These are phyloP conservation scores for Lasiodiplodia theobromae DNA, from an alignment of 2,329 filamentous ascomycete species.

Conservation along the genomic window DNA sequence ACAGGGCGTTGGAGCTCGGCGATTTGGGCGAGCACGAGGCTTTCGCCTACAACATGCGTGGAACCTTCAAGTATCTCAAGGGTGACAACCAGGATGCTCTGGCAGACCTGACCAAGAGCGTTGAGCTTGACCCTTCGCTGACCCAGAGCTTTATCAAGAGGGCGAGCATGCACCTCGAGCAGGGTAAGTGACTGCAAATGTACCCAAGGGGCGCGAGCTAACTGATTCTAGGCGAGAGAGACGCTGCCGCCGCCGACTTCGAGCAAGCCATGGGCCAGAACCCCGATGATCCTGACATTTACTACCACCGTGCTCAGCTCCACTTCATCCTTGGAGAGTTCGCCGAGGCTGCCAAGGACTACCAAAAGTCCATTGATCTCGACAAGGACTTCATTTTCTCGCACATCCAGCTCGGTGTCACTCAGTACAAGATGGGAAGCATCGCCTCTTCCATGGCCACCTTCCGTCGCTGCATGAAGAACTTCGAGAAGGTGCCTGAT, in stretches of 20 bases:
- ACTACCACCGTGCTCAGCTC: slow-evolving; percentile 97
- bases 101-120: slow-evolving; percentile 86
- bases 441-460: slow-evolving; percentile 98
- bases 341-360: slow-evolving; percentile 92
- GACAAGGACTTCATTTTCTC: slow-evolving; percentile 98
- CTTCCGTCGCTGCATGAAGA: slow-evolving; percentile 97
- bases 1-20: slow-evolving; percentile 83
- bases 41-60: slow-evolving; percentile 93
- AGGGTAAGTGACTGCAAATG: slow-evolving; percentile 63
- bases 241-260: slow-evolving; percentile 88
- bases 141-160: slow-evolving; percentile 99
- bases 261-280: slow-evolving; percentile 85
- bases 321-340: slow-evolving; percentile 98
- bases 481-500: slow-evolving; percentile 94
- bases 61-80: slow-evolving; percentile 91
- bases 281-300: slow-evolving; percentile 91
- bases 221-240: slow-evolving; percentile 69
- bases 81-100: slow-evolving; percentile 87
- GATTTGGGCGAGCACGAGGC: slow-evolving; percentile 85
- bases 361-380: slow-evolving; percentile 98
- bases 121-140: slow-evolving; percentile 84
- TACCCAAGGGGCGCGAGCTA: neutral
- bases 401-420: slow-evolving; percentile 98
- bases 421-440: slow-evolving; percentile 99
- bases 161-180: slow-evolving; percentile 95